phyloP scores from a whole-genome alignment of 2,329 filamentous ascomycete genomes.

The Exophiala sp. region DNA sequence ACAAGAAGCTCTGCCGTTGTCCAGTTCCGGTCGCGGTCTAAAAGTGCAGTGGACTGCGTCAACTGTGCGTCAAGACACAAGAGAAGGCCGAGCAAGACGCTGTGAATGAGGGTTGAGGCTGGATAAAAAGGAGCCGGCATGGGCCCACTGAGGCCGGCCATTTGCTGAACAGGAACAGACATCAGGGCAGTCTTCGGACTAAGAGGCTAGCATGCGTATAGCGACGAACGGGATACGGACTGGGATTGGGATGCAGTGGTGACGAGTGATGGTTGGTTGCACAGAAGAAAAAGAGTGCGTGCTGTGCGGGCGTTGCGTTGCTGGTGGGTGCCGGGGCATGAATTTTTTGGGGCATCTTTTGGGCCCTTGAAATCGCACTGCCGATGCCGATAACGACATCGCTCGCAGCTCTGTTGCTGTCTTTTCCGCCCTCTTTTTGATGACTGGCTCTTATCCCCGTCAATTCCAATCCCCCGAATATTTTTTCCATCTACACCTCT shows the following conservation, averaged over 20 bases:
- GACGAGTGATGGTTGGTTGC: not conserved
- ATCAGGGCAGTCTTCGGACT: too few relatives aligned
- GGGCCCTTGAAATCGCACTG: too few relatives aligned
- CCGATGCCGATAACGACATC: conserved; percentile 21
- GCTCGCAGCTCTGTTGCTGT: not conserved
- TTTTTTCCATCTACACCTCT: conserved; percentile 10
- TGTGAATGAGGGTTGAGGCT: not conserved
- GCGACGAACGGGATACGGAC: too few relatives aligned
- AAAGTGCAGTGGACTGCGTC: too few relatives aligned
- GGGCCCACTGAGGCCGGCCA: conserved; percentile 55
- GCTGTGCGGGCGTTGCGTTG: not conserved
- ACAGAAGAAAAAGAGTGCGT: not conserved
- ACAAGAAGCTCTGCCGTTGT: too few relatives aligned
- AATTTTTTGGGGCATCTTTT: not conserved
- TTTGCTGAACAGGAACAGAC: too few relatives aligned
- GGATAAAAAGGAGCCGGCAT: conserved; percentile 39
- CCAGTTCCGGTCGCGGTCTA: too few relatives aligned
- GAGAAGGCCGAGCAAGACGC: not conserved
- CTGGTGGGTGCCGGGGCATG: not conserved
- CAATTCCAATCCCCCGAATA: conserved; percentile 13
- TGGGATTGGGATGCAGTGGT: too few relatives aligned
- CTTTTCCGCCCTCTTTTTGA: conserved; percentile 2
- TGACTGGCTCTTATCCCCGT: too few relatives aligned
- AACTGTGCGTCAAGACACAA: not conserved
- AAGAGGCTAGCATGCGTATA: too few relatives aligned